Conservation (phyloP, 1,284 basidiomycete genomes). For the Ganoderma multipileum region DNA sequence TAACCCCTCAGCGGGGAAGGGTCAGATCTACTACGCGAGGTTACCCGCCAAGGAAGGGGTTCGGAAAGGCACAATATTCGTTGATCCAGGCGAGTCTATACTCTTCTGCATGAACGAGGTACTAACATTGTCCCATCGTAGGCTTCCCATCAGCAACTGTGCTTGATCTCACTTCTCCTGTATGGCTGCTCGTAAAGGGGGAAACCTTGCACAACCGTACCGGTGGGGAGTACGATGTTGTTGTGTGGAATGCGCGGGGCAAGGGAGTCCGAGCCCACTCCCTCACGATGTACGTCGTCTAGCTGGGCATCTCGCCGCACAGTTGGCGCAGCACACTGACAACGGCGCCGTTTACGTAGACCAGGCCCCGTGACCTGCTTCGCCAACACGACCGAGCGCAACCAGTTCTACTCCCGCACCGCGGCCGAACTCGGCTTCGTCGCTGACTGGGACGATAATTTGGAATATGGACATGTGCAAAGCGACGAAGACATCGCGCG, state of each 20-base stretch:
- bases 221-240: conserved; percentile 17
- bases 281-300: conserved; percentile 12
- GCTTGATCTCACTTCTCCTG: neutral
- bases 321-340: neutral
- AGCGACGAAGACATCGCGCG: neutral
- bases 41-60: conserved; percentile 9
- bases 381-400: neutral
- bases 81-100: conserved; percentile 10
- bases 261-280: neutral
- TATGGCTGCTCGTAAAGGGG: neutral
- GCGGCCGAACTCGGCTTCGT: conserved; percentile 2
- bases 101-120: neutral
- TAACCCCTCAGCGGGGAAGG: conserved; percentile 2
- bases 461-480: neutral
- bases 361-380: conserved; percentile 18
- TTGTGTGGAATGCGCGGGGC: conserved; percentile 18
- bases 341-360: neutral
- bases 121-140: neutral
- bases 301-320: no score
- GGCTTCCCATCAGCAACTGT: neutral
- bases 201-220: conserved; percentile 17
- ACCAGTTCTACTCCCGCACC: neutral
- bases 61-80: conserved; percentile 21
- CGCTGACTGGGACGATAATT: neutral
- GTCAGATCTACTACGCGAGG: conserved; percentile 15